These are phyloP conservation scores for Vigna mungo DNA, from an alignment of 306 rosid species.

Conservation along the genomic window DNA sequence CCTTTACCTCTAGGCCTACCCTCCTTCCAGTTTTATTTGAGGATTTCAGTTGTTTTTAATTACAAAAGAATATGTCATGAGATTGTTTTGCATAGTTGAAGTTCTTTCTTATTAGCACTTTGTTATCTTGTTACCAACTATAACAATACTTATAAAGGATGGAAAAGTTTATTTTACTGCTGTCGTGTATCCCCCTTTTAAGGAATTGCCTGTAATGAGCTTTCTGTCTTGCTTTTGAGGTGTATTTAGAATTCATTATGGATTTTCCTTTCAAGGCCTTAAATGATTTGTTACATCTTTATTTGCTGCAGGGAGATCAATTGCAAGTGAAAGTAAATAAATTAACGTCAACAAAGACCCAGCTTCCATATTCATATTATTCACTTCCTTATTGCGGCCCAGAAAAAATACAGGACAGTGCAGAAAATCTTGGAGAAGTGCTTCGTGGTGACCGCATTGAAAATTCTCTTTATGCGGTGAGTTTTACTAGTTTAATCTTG, in stretches of 20 bases:
- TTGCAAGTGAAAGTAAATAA: constrained; percentile 97
- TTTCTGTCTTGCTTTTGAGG: constrained; percentile 9
- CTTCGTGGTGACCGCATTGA: constrained; percentile 99
- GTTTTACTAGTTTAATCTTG: constrained; percentile 41
- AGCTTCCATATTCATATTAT: constrained; percentile 91
- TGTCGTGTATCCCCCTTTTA: background rate
- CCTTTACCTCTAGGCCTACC: background rate
- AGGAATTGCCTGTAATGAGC: background rate
- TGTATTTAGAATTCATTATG: background rate
- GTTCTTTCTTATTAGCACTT: constrained; percentile 11
- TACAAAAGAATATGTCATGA: constrained; percentile 10
- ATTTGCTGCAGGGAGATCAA: constrained; percentile 74
- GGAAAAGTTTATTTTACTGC: constrained; percentile 12
- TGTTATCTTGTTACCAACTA: background rate
- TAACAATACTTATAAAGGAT: background rate
- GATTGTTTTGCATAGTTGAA: constrained; percentile 3
- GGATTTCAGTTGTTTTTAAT: background rate
- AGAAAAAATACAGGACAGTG: constrained; percentile 75
- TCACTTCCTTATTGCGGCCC: constrained; percentile 81
- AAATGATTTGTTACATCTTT: constrained; percentile 28
- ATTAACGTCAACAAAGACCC: constrained; percentile 94
- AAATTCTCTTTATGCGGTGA: constrained; percentile 86
- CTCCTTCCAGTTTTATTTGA: background rate
- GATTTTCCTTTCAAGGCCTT: background rate
- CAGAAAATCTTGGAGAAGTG: constrained; percentile 98